A percentile compares a stretch with the other conserved stretches of the same genome.
Evolutionary conservation across 352 stramenopile genomes (phyloP).

Genomic region (Pythium sp.): DNA sequence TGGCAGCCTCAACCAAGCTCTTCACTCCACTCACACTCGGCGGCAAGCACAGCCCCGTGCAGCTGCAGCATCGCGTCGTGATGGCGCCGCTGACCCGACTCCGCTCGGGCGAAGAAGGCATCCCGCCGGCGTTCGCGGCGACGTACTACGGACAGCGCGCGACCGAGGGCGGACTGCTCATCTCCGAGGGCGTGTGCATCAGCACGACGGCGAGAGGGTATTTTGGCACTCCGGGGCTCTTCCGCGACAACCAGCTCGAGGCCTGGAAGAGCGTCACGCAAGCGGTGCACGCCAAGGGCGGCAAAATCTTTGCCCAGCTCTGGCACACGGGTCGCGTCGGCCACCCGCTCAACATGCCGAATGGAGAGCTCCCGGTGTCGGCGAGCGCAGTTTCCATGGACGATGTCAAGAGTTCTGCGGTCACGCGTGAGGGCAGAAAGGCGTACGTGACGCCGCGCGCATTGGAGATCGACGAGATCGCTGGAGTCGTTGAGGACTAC

Average conservation of each 20-base stretch:
- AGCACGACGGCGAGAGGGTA: slow-evolving; percentile 33
- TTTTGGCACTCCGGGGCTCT: slow-evolving; percentile 51
- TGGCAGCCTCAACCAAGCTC: slow-evolving; percentile 25
- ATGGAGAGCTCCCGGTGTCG: slow-evolving; percentile 45
- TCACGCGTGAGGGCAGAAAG: slow-evolving; percentile 29
- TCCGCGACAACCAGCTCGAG: slow-evolving; percentile 37
- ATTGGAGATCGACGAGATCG: slow-evolving; percentile 65
- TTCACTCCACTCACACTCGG: slow-evolving; percentile 45
- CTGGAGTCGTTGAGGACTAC: slow-evolving; percentile 55
- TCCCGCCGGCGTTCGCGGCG: slow-evolving; percentile 35
- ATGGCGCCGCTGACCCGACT: slow-evolving; percentile 64
- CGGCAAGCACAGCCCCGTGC: slow-evolving; percentile 31
- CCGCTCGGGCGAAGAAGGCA: slow-evolving; percentile 28
- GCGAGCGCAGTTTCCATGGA: slow-evolving; percentile 29
- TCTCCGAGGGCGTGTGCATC: slow-evolving; percentile 64
- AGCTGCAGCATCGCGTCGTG: slow-evolving; percentile 53
- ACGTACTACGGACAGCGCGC: slow-evolving; percentile 68
- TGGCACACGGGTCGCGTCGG: slow-evolving; percentile 80
- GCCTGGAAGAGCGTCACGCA: slow-evolving; percentile 59
- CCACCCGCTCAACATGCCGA: slow-evolving; percentile 60
- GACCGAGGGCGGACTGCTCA: slow-evolving; percentile 53
- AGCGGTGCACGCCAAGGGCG: slow-evolving; percentile 71
- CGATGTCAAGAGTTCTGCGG: slow-evolving; percentile 12
- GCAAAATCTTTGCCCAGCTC: slow-evolving; percentile 80
- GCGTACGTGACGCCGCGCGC: slow-evolving; percentile 39